These are phyloP conservation scores for Papiliotrema fonsecae DNA, from an alignment of 1,284 basidiomycete species.

Conservation along the genomic window DNA sequence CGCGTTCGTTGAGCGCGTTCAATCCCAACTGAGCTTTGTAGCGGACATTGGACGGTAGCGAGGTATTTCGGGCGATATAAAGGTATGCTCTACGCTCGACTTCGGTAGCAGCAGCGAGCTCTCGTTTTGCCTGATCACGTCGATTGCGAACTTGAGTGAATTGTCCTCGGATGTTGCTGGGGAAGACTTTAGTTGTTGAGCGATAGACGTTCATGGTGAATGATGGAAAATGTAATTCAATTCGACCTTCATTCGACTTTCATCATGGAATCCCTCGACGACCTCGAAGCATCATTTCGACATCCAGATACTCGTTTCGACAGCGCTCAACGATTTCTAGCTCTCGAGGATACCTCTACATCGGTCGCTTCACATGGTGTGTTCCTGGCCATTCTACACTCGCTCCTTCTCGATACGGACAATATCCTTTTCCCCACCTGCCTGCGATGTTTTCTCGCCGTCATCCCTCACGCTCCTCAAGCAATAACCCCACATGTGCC, in stretches of 20 bases:
- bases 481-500: conserved; percentile 30
- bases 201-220: conserved; percentile 2
- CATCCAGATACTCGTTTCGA: conserved; percentile 17
- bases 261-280: conserved; percentile 12
- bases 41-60: conserved; percentile 74
- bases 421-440: conserved; percentile 37
- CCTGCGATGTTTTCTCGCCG: conserved; percentile 25
- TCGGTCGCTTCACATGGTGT: conserved; percentile 20
- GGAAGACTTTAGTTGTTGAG: conserved; percentile 1
- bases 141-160: conserved; percentile 2
- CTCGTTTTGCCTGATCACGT: conserved; percentile 40
- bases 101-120: conserved; percentile 60
- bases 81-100: conserved; percentile 79
- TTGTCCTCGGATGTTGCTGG: conserved; percentile 3
- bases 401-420: conserved; percentile 34
- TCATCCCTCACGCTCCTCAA: conserved; percentile 35
- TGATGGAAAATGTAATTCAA: not conserved
- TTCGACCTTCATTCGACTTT: too few relatives aligned
- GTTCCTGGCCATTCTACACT: conserved; percentile 19
- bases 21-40: conserved; percentile 95
- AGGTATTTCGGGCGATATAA: conserved; percentile 82
- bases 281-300: conserved; percentile 7
- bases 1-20: conserved; percentile 77
- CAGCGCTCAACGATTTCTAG: conserved; percentile 23
- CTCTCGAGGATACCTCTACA: conserved; percentile 23